Base-by-base conservation (phyloP, 192 early-diverging fungal species). In the Chytriomyces sp. region DNA sequence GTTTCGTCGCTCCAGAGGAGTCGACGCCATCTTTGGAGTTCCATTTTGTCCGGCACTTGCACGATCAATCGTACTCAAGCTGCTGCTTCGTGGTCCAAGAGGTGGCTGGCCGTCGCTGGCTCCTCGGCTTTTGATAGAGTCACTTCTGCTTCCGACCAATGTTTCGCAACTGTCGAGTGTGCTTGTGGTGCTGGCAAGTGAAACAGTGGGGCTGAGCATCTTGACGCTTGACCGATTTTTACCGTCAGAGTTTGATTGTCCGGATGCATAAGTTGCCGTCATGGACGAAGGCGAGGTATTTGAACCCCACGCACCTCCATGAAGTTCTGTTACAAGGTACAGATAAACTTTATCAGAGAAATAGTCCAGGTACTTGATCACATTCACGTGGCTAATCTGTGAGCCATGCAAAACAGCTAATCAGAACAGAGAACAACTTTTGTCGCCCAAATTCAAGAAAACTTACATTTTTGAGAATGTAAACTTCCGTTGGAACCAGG, bases 341-440 rank as follows among this genome's bases (percentile, higher is more conserved):
- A 72, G 57, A 64, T 79, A 87, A 4, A 69, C 61, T 26, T 76
- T 78, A 72, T 87, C 88, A n/a, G 76, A 70, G 67, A 69, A 84
- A 61, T 76, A 85, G 45, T 80, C 84, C 9, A 87, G 60, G 69
- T 83, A 93, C 5, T 82, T 75, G 64, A 94, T 89, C 50, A 94
- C 90, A 76, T 90, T 91, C 16, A 72, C 50, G 75, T 94, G 92
- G 18, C 80, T 64, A 44, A 73, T 78, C 44, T 75, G 71, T 44
- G 50, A 64, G 61, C 79, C 10, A 63, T 24, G 45, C 9, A 11
- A 18, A 75, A 11, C n/a, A 66, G 50, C 20, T 50, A 64, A 44
- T 59, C 48, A 76, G 57, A 65, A 68, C 16, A 35, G 28, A 35
- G 28, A 35, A 35, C 35, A 35, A 35, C 35, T 35, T 35, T 43